Evolutionary conservation across 176 grass and related monocot species (phyloP).

Genomic region (Bonia amplexicaulis): DNA sequence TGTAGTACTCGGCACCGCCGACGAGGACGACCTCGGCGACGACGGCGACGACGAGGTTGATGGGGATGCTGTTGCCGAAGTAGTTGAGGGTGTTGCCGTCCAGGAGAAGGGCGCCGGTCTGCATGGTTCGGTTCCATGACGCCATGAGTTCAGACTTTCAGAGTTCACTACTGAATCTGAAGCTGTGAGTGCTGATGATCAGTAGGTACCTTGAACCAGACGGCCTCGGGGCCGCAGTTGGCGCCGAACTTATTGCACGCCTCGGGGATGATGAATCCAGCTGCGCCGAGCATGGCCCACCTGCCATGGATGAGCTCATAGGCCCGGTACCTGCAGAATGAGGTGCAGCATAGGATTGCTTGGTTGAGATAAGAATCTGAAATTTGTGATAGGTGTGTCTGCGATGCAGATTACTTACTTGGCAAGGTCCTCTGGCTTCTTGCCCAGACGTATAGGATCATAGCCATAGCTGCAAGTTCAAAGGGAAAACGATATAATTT

Average conservation of each 20-base stretch:
- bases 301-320: conserved; percentile 94
- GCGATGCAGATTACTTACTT: conserved; percentile 52
- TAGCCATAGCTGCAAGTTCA: conserved; percentile 78
- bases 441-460: conserved; percentile 91
- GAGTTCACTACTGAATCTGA: not conserved
- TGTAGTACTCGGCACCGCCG: conserved; percentile 95
- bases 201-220: conserved; percentile 81
- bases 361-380: not conserved
- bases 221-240: conserved; percentile 92
- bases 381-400: not conserved
- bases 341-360: not conserved
- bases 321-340: conserved; percentile 69
- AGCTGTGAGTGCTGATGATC: not conserved
- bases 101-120: conserved; percentile 91
- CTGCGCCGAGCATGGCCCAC: conserved; percentile 97
- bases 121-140: not conserved
- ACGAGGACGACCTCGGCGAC: conserved; percentile 74
- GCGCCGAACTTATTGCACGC: conserved; percentile 94
- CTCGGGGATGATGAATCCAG: conserved; percentile 91
- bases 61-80: conserved; percentile 95
- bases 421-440: conserved; percentile 92
- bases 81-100: conserved; percentile 96
- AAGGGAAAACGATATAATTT: not conserved
- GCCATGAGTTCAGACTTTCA: not conserved
- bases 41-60: conserved; percentile 79